Base-by-base conservation (phyloP, 768 basidiomycete species). In the Lyophyllum atratum region DNA sequence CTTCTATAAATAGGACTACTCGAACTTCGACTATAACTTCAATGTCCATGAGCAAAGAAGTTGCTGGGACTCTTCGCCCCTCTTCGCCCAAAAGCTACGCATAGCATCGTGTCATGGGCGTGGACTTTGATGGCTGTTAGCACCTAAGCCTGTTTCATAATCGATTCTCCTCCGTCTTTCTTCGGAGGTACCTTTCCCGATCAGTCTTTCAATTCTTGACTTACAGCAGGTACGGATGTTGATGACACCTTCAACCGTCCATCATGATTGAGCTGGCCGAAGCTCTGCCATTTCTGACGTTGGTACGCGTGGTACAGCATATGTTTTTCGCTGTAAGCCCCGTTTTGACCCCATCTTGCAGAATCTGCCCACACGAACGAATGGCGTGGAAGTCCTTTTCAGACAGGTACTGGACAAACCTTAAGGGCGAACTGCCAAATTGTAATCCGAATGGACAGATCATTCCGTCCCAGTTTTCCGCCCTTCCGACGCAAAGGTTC, bases 401-500 rank as follows among this genome's bases (percentile, higher is more conserved):
- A 49, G 64, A 58, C 61, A 62, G 55, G 60, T 48, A 60, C 48
- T 43, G 40, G 60, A 53, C 46, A 59, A 25, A n/a, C 42, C 59
- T 59, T 61, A 67, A 70, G 66, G 66, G 64, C 63, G 47, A 70
- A 68, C 67, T 70, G 71, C 65, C 69, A 70, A 55, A 56, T 51
- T 55, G 21, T 31, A 40, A 24, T 56, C 26, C 60, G 45, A 49
- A 34, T 55, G 48, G 65, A 67, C 62, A 64, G 60, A 59, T 66
- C 55, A 52, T 60, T 69, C 59, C 52, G 48, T 56, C 10, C 39
- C 52, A 25, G 28, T 34, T 54, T 47, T 48, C 62, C 55, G 52
- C 64, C 46, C 62, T 53, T 55, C 60, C 51, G 22, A 56, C 40
- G 53, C 54, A 52, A 28, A 39, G 26, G 14, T 57, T 44, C 48